Conservation (phyloP, 176 grass and related monocot species). For the Otatea glauca region DNA sequence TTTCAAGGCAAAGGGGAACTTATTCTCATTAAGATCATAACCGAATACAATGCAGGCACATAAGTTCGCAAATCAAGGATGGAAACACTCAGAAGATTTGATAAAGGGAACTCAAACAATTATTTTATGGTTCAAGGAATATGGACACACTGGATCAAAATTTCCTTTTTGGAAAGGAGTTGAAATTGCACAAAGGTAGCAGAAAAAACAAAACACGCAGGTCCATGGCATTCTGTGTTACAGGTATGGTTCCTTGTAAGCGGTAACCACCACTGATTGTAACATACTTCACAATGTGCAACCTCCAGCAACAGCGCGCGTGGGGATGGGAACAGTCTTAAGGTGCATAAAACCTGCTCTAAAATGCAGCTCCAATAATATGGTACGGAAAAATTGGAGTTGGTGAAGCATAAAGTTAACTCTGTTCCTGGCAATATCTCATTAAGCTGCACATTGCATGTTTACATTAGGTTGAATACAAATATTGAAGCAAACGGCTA, state of each 20-base stretch:
- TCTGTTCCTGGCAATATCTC: conserved; percentile 12
- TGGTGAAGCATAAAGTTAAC: conserved; percentile 25
- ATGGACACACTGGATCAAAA: not conserved
- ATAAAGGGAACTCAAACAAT: conserved; percentile 1
- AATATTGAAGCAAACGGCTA: conserved; percentile 14
- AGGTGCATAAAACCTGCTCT: not conserved
- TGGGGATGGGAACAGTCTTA: not conserved
- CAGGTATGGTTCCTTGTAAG: conserved; percentile 10
- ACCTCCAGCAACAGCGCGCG: not conserved
- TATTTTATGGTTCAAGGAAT: conserved; percentile 9
- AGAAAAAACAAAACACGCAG: conserved; percentile 1
- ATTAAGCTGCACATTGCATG: not conserved
- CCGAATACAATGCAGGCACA: not conserved
- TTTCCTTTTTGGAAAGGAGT: not conserved
- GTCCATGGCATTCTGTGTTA: not conserved
- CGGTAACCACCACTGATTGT: not conserved
- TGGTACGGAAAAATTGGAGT: not conserved
- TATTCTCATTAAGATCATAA: conserved; percentile 9
- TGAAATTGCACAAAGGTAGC: conserved; percentile 7
- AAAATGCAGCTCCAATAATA: not conserved
- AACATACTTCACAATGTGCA: conserved; percentile 9
- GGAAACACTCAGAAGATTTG: not conserved
- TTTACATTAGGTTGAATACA: not conserved
- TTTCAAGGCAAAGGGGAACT: not conserved
- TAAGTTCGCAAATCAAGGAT: conserved; percentile 10